Evolutionary conservation across 2,329 filamentous ascomycete species (phyloP).

Genomic region (Ophiostoma novo-ulmi): DNA sequence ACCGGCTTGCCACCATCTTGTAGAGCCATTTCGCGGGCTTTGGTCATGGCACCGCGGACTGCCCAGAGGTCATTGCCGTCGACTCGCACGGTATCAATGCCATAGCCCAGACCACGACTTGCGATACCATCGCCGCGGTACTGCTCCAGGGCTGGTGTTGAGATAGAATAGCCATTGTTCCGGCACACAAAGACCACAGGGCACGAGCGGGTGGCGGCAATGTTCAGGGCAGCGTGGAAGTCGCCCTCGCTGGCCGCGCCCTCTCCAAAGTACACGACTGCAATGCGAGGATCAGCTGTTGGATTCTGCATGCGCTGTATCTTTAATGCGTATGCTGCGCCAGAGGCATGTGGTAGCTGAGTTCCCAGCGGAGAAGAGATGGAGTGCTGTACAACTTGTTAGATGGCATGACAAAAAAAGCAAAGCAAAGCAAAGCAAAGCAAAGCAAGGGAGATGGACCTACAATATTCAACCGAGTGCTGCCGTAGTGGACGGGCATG

Average conservation of each 20-base stretch:
- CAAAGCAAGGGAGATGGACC: constrained; percentile 32
- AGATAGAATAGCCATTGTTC: constrained; percentile 80
- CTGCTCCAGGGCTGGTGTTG: constrained; percentile 72
- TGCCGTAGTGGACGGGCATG: constrained; percentile 97
- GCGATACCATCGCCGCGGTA: constrained; percentile 80
- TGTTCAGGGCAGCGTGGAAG: constrained; percentile 77
- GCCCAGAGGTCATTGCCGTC: constrained; percentile 81
- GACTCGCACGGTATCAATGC: constrained; percentile 76
- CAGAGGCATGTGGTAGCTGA: constrained; percentile 72
- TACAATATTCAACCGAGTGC: constrained; percentile 75
- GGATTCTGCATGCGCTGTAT: constrained; percentile 64
- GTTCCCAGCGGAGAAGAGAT: constrained; percentile 74
- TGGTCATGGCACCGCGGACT: constrained; percentile 62
- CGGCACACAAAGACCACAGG: constrained; percentile 75
- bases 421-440: not conserved
- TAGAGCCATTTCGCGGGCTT: constrained; percentile 72
- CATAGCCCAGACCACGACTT: constrained; percentile 69
- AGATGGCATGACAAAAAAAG: too few species aligned
- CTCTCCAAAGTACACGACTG: constrained; percentile 75
- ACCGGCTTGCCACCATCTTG: constrained; percentile 75
- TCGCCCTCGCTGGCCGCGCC: constrained; percentile 77
- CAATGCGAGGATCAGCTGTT: constrained; percentile 54
- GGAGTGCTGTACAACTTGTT: constrained; percentile 51
- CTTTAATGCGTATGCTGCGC: constrained; percentile 74
- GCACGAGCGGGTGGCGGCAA: constrained; percentile 70